Evolutionary conservation across 108 stramenopile genomes (phyloP), one percentile per base, ranked within the genome.

Genomic region (Nitzschia sp.): DNA sequence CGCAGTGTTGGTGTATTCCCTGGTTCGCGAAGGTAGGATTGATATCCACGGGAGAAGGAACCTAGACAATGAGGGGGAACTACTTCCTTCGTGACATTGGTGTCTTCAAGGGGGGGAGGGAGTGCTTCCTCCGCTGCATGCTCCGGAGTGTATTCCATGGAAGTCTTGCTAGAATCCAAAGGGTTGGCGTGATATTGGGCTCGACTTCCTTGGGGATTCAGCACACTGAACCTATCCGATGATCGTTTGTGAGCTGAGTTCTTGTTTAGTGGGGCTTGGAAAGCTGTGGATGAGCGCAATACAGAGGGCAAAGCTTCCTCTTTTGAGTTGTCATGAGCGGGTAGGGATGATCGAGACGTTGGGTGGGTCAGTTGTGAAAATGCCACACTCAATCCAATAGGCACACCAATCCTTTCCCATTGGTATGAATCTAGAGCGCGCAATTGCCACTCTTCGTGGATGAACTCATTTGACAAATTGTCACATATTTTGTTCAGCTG

Each of bases 371-470:
- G 7, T 5, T 66, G 40, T 9, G 40, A 46, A 25, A 67, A 56
- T 10, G 72, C 65, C 24, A 40, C 65, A 38, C 65, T 57, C 41
- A 73, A 19, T 7, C 72, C 72, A 9, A 73, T 73, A 29, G 72
- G 72, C 9, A 58, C 72, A 1, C 48, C 57, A 25, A 73, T 10
- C 46, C 38, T 37, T 37, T 67, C 38, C 72, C 72, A 73, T 41
- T 73, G 54, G 11, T 38, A 34, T 12, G 55, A 43, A 53, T 73
- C 72, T 20, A 73, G 20, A 10, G 51, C 48, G 21, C 61, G 20
- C 2, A 73, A 40, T 65, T 73, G 72, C 72, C 72, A 73, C 42
- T 58, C 65, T 60, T 58, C 65, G 15, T 52, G 38, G 17, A 73
- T 51, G 41, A 37, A 73, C 46, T 73, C 65, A n/a, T 60, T 20